A percentile compares a stretch with the other conserved stretches of the same genome.
Conservation (phyloP, 2,329 filamentous ascomycete genomes). For the Monilinia vaccinii-corymbosi region DNA sequence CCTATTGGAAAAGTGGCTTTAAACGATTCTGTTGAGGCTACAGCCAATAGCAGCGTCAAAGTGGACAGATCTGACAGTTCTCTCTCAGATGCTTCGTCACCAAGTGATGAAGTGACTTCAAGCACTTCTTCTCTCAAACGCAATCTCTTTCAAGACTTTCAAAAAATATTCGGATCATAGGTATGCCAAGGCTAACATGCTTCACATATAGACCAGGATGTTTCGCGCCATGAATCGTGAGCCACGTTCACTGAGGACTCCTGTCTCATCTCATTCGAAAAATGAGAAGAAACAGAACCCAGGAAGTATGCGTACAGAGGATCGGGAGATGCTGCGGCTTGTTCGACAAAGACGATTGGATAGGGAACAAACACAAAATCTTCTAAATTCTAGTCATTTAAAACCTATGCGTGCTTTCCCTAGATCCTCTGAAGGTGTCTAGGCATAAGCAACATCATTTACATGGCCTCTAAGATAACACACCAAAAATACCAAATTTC, state of each 20-base stretch:
- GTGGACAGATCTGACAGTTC: not conserved
- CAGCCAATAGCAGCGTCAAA: not conserved
- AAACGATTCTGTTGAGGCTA: not conserved
- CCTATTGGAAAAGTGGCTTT: not conserved
- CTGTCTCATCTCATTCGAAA: not conserved
- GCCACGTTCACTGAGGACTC: conserved; percentile 3
- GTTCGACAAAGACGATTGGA: not conserved
- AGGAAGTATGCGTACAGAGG: not conserved
- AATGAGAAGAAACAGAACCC: not conserved
- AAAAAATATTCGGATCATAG: not conserved
- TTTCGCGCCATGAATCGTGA: conserved; percentile 4
- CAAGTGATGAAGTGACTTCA: conserved; percentile 2
- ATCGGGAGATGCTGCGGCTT: not conserved
- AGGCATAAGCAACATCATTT: not conserved
- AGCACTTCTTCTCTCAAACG: not conserved
- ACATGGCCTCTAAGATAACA: not conserved
- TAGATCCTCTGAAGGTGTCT: not conserved
- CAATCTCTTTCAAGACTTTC: not conserved
- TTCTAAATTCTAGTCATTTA: not conserved
- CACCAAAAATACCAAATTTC: not conserved
- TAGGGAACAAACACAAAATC: not conserved
- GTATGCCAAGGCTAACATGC: conserved; percentile 4
- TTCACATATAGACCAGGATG: not conserved
- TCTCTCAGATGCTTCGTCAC: not conserved
- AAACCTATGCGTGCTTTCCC: not conserved